phyloP scores from a whole-genome alignment of 2,329 filamentous ascomycete genomes.

The Emergomyces africanus region DNA sequence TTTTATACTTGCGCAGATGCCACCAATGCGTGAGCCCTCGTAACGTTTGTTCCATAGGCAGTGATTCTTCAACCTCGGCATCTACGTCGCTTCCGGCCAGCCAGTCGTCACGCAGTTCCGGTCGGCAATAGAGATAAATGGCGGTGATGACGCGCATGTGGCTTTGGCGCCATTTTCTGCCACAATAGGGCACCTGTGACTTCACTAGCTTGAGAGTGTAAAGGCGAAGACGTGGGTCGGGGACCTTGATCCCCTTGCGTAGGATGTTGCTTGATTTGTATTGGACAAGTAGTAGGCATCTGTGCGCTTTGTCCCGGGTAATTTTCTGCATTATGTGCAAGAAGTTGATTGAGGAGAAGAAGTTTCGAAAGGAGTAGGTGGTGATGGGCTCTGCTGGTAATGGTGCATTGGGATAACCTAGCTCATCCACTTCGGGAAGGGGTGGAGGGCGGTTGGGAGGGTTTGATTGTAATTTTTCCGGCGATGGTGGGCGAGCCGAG shows the following conservation, averaged over 20 bases:
- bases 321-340: constrained; percentile 95
- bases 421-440: constrained; percentile 60
- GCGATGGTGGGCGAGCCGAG: constrained; percentile 16
- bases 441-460: constrained; percentile 5
- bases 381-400: constrained; percentile 50
- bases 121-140: constrained; percentile 85
- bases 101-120: constrained; percentile 92
- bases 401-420: constrained; percentile 64
- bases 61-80: constrained; percentile 80
- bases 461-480: constrained; percentile 10
- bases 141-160: constrained; percentile 99
- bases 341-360: constrained; percentile 91
- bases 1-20: constrained; percentile 71
- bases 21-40: constrained; percentile 88
- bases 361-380: constrained; percentile 83
- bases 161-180: constrained; percentile 91
- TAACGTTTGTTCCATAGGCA: constrained; percentile 84
- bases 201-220: constrained; percentile 99
- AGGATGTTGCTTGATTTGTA: constrained; percentile 93
- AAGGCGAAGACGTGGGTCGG: constrained; percentile 72
- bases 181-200: constrained; percentile 94
- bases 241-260: constrained; percentile 80
- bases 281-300: constrained; percentile 82
- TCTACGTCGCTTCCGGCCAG: constrained; percentile 80
- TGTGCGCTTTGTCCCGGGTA: constrained; percentile 88